Conservation (phyloP, 129 eudicot genomes). For the Glebionis coronaria region DNA sequence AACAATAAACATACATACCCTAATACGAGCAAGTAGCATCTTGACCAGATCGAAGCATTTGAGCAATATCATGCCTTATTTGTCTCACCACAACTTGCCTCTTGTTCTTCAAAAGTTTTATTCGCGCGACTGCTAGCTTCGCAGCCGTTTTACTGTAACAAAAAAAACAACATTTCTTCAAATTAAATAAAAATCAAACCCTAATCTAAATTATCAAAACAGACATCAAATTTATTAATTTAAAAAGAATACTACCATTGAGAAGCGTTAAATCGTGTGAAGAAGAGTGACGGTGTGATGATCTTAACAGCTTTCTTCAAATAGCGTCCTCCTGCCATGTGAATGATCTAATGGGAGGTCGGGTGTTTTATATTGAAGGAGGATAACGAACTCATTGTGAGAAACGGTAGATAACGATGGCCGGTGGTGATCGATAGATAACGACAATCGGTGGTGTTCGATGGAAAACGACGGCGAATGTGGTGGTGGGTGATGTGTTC, state of each 20-base stretch:
- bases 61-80: constrained; percentile 91
- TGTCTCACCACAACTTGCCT: constrained; percentile 81
- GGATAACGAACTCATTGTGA: too few relatives aligned
- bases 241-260: constrained; percentile 51
- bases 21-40: constrained; percentile 92
- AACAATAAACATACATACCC: constrained; percentile 29
- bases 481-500: too few relatives aligned
- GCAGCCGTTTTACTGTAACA: constrained; percentile 78
- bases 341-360: too few relatives aligned
- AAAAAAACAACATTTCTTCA: neutral
- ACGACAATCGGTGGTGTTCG: too few relatives aligned
- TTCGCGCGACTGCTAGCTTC: constrained; percentile 84
- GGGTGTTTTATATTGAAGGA: too few relatives aligned
- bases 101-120: constrained; percentile 87
- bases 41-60: constrained; percentile 83
- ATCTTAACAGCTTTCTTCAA: constrained; percentile 67
- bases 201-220: too few relatives aligned
- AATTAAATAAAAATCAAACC: neutral
- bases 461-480: too few relatives aligned
- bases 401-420: too few relatives aligned
- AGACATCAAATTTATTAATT: too few relatives aligned
- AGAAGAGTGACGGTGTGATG: constrained; percentile 46
- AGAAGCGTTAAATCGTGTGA: constrained; percentile 72
- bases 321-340: too few relatives aligned
- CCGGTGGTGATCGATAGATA: too few relatives aligned